Conservation (phyloP, 352 stramenopile genomes). For the Pythium biforme region DNA sequence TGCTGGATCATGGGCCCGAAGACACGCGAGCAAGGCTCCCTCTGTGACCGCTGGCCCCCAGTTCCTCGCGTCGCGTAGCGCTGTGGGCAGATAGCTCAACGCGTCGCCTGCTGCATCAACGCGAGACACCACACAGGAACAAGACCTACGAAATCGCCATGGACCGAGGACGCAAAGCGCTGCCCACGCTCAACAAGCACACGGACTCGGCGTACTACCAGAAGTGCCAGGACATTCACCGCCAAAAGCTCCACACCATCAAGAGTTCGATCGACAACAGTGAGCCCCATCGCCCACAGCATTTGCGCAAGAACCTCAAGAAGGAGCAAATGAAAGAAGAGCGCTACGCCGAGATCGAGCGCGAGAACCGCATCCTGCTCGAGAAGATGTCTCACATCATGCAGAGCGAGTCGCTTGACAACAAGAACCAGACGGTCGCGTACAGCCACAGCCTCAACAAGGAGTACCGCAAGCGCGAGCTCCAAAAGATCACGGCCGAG, state of each 20-base stretch:
- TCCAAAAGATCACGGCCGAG: constrained; percentile 85
- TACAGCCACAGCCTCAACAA: constrained; percentile 88
- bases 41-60: not conserved
- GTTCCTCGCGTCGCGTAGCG: not conserved
- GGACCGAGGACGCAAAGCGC: constrained; percentile 83
- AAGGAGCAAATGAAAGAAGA: constrained; percentile 97
- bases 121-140: not conserved
- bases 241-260: constrained; percentile 75
- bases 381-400: constrained; percentile 98
- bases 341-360: constrained; percentile 93
- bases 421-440: constrained; percentile 76
- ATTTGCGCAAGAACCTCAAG: constrained; percentile 95
- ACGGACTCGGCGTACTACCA: constrained; percentile 87
- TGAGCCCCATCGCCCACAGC: constrained; percentile 88
- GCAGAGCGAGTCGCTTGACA: constrained; percentile 85
- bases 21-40: not conserved
- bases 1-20: not conserved
- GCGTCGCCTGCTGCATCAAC: constrained; percentile 2
- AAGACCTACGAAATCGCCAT: too few relatives aligned
- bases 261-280: constrained; percentile 96
- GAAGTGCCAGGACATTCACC: constrained; percentile 82
- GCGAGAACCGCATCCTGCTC: constrained; percentile 95
- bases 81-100: constrained; percentile 10
- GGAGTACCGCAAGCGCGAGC: constrained; percentile 71
- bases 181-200: constrained; percentile 87